A percentile compares a stretch with the other conserved stretches of the same genome.
These are phyloP conservation scores for Poronia punctata DNA, from an alignment of 495 filamentous ascomycete genomes.

Conservation along the genomic window DNA sequence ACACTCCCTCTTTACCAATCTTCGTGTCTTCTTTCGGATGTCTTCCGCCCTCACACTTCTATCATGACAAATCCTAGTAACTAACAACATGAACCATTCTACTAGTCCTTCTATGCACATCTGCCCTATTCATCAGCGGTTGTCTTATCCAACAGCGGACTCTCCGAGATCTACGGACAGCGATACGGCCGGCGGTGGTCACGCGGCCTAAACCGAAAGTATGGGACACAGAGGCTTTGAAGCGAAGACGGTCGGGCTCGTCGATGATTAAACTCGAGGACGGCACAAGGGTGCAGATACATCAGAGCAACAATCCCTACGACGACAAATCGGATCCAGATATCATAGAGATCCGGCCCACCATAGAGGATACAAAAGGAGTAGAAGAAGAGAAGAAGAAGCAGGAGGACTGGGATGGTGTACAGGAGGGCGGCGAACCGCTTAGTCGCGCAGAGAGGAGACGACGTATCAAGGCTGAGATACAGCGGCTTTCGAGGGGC, in stretches of 20 bases:
- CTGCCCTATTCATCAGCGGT: conserved; percentile 45
- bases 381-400: not conserved
- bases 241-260: conserved; percentile 21
- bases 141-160: conserved; percentile 52
- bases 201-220: conserved; percentile 35
- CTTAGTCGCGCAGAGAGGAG: conserved; percentile 43
- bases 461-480: conserved; percentile 44
- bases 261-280: conserved; percentile 31
- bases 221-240: conserved; percentile 21
- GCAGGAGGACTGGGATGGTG: conserved; percentile 18
- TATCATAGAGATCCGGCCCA: conserved; percentile 2
- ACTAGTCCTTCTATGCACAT: conserved; percentile 44
- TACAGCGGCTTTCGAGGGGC: conserved; percentile 34
- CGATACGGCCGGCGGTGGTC: conserved; percentile 33
- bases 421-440: conserved; percentile 19
- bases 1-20: conserved; percentile 5
- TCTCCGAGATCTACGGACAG: conserved; percentile 38
- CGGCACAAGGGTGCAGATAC: conserved; percentile 25
- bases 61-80: conserved; percentile 2
- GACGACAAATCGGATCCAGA: conserved; percentile 10
- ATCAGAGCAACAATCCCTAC: conserved; percentile 11
- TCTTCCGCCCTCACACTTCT: not conserved
- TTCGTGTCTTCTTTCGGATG: not conserved
- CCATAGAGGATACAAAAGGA: too few relatives aligned
- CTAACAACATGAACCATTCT: conserved; percentile 4